These are phyloP conservation scores for Eucalyptus erythrocorys DNA, from an alignment of 345 rosid species.

Conservation along the genomic window DNA sequence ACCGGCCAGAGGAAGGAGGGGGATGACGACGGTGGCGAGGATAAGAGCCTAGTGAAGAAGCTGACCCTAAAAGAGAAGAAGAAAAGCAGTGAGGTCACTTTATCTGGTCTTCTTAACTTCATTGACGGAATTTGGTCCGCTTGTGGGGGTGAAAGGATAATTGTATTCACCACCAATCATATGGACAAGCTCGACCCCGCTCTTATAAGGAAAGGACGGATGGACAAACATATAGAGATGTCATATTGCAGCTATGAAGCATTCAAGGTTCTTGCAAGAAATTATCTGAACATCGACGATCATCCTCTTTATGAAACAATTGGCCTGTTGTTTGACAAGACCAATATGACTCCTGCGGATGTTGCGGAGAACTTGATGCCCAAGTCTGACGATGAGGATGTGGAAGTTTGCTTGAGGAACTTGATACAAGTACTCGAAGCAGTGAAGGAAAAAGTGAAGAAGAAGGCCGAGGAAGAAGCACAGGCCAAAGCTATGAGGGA, in stretches of 20 bases:
- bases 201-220: conserved; percentile 11
- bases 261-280: background rate
- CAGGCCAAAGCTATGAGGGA: background rate
- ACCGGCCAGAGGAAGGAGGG: conserved; percentile 2
- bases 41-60: background rate
- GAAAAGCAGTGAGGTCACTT: conserved; percentile 5
- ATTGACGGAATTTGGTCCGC: conserved; percentile 12
- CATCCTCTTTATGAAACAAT: background rate
- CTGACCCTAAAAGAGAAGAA: background rate
- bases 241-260: conserved; percentile 2
- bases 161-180: conserved; percentile 7
- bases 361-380: conserved; percentile 16
- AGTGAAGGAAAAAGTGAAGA: background rate
- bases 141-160: conserved; percentile 6
- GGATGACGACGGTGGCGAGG: background rate
- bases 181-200: conserved; percentile 11
- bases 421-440: background rate
- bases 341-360: conserved; percentile 7
- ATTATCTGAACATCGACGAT: background rate
- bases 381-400: background rate
- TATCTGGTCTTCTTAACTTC: conserved; percentile 12
- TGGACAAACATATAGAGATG: conserved; percentile 16
- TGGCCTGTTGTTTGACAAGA: background rate
- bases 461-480: background rate
- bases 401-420: background rate